Base-by-base conservation (phyloP, 2,329 filamentous ascomycete genomes). In the Penicillium palitans region DNA sequence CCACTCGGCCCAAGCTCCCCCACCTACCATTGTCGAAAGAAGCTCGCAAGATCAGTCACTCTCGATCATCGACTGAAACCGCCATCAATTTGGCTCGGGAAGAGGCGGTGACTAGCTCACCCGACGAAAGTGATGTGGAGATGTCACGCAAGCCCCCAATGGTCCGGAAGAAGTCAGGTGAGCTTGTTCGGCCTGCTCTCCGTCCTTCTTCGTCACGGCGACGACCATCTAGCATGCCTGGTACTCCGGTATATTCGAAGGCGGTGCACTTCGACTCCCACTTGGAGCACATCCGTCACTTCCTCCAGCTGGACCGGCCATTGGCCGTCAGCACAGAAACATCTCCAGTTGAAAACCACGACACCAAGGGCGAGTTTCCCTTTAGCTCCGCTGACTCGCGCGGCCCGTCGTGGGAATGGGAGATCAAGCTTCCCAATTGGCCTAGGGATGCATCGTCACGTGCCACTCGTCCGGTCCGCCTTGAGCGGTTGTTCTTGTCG, bases 191-290 rank as follows among this genome's bases (percentile, higher is more conserved):
- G 68, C 95, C 95, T 13, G 95, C 95, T 21, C 84, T 99, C 52
- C 87, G 95, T 51, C 87, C 89, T 40, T 82, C 90, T 13, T 90
- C 90, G 15, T 74, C 79, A n/a, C 84, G 85, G 64, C 84, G 91
- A 64, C 86, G 95, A 58, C 93, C 93, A 0, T 96, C 91, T 4
- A 98, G 93, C 79, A 96, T 98, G 91, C 95, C 95, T 9, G 95
- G 95, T 55, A 99, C 95, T 0, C 95, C 95, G 0, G 95, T 93
- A 9, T 98, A 93, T 72, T 90, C 89, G 66, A 99, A 99, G 76
- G 92, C 90, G 13, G 95, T 99, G n/a, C 95, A 99, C 76, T 99
- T 99, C 72, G 95, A 98, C 76, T 91, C 93, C 27, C 91, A 96
- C 71, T 86, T 98, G 40, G 95, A 98, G 77, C 93, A 98, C 68